Base-by-base conservation (phyloP, 257 asterid genomes). In the Solanum lignicaule region DNA sequence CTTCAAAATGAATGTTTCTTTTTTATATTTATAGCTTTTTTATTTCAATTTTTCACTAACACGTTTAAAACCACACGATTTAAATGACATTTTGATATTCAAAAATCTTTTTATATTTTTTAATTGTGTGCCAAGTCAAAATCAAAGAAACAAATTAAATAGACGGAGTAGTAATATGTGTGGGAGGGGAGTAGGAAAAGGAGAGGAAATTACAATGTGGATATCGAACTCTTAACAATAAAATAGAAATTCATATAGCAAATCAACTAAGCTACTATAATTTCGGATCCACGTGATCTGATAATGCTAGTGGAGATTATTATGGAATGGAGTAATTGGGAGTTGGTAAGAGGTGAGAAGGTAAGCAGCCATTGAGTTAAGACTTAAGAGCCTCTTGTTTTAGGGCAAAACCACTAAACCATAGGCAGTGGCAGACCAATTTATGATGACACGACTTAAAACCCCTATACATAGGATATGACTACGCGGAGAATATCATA, bases 31-130 rank as follows among this genome's bases (percentile, higher is more conserved):
- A 58, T 0, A 0, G 1, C 4, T 58, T 0, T 58, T 20, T 58
- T 20, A 7, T 20, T 58, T 20, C 0, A 58, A 58, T 0, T 62
- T 23, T 23, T 0, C 15, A 23, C 7, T 62, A 9, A 62, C 2
- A 62, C 0, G 0, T 62, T 62, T 1, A 60, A 60, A 23, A 23
- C 0, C 2, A 4, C 0, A 60, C 1, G 0, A 9, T 23, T 23
- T 60, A 23, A 62, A 62, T 9, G 0, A 62, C 1, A 62, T n/a
- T 62, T 0, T 62, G 15, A 9, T 62, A 60, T 58, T 58, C 15
- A 62, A 62, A 62, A 23, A 60, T 21, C 6, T 23, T 58, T 0
- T 21, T 21, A 7, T 6, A 0, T 58, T 58, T 58, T 1, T 58
- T 21, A 58, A 58, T 0, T 21, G 5, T 58, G 12, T 58, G 27